A percentile compares a stretch with the other conserved stretches of the same genome.
Conservation (phyloP, 2,329 filamentous ascomycete genomes). For the Cladosporium sphaerospermum region DNA sequence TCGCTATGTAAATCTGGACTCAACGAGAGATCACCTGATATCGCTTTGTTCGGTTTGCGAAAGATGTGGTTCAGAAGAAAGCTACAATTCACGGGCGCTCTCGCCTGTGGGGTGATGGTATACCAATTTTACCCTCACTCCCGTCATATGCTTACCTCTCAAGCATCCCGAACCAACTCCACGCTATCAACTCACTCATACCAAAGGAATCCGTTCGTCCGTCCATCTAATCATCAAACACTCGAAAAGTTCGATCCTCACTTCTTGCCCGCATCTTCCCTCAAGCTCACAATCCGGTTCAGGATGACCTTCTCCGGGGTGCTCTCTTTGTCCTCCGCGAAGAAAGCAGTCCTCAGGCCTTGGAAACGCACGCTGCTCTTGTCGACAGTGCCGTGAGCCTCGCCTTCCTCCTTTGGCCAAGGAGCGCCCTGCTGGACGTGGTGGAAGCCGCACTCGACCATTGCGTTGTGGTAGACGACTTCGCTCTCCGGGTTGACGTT, state of each 20-base stretch:
- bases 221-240: not conserved
- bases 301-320: constrained; percentile 70
- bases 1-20: no score
- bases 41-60: no score
- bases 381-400: constrained; percentile 50
- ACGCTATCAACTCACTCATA: not conserved
- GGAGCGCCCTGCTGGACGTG: constrained; percentile 68
- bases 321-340: constrained; percentile 70
- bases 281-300: constrained; percentile 86
- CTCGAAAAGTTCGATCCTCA: not conserved
- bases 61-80: no score
- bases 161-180: not conserved
- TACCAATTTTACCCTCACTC: no score
- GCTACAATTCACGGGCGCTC: no score
- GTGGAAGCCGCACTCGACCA: constrained; percentile 77
- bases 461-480: constrained; percentile 66
- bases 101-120: no score
- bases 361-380: constrained; percentile 82
- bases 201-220: not conserved
- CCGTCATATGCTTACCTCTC: not conserved
- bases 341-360: constrained; percentile 82
- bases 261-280: constrained; percentile 73
- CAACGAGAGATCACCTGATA: no score
- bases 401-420: constrained; percentile 74
- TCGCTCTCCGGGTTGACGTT: constrained; percentile 83